Percentiles rank a stretch among this genome's conserved stretches.
These are phyloP conservation scores for Botryotinia calthae DNA, from an alignment of 2,329 filamentous ascomycete species.

Conservation along the genomic window DNA sequence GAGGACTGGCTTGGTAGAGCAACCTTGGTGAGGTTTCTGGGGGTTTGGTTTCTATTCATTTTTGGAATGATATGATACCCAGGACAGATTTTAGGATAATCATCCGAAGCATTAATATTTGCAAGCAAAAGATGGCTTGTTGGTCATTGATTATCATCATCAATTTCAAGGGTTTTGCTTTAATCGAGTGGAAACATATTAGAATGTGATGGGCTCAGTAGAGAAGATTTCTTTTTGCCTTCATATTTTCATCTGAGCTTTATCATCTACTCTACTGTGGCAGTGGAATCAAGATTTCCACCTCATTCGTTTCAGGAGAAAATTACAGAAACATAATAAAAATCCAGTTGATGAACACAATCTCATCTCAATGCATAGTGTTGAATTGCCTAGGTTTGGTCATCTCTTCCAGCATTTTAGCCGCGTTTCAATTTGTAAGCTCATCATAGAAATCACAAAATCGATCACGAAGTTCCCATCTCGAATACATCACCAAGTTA, in stretches of 20 bases:
- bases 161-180: neutral
- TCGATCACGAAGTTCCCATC: neutral
- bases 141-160: neutral
- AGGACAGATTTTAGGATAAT: fast-evolving
- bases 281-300: no score
- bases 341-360: neutral
- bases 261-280: no score
- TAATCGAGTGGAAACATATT: neutral
- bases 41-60: neutral
- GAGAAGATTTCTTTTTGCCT: fast-evolving
- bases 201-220: neutral
- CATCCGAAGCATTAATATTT: neutral
- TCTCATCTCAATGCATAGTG: no score
- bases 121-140: fast-evolving
- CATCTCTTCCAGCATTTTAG: neutral
- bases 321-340: fast-evolving
- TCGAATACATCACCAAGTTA: neutral
- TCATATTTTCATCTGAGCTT: neutral
- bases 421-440: fast-evolving
- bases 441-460: no score
- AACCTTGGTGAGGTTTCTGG: no score
- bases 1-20: neutral
- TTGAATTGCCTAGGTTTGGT: no score
- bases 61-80: neutral
- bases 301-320: no score